These are phyloP conservation scores for Aspergillus quadricinctus DNA, from an alignment of 2,329 filamentous ascomycete species.

Conservation along the genomic window DNA sequence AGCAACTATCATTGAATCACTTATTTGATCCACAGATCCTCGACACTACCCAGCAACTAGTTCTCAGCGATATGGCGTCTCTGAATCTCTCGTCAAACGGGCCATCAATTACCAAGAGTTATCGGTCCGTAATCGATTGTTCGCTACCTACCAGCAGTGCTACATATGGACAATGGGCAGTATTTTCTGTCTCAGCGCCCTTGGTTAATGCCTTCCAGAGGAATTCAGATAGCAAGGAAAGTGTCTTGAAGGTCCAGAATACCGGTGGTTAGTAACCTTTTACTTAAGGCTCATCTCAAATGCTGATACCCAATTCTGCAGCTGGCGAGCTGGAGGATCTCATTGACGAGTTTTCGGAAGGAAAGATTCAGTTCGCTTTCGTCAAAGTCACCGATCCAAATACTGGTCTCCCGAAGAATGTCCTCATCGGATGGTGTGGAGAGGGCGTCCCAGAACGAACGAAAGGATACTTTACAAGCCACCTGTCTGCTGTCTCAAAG, in stretches of 20 bases:
- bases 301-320: slow-evolving; percentile 36
- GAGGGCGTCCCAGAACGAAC: slow-evolving; percentile 97
- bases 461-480: slow-evolving; percentile 97
- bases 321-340: slow-evolving; percentile 88
- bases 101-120: slow-evolving; percentile 73
- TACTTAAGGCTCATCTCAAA: neutral
- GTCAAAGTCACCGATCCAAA: slow-evolving; percentile 96
- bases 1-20: neutral
- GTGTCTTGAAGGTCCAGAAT: slow-evolving; percentile 87
- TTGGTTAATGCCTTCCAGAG: slow-evolving; percentile 87
- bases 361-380: slow-evolving; percentile 93
- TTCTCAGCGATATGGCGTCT: slow-evolving; percentile 59
- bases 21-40: neutral
- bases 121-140: slow-evolving; percentile 63
- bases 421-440: slow-evolving; percentile 94
- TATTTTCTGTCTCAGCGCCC: slow-evolving; percentile 89
- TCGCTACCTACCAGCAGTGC: slow-evolving; percentile 62
- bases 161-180: slow-evolving; percentile 86
- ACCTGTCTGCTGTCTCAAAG: slow-evolving; percentile 83
- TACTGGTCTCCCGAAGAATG: slow-evolving; percentile 80
- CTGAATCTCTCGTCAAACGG: slow-evolving; percentile 76
- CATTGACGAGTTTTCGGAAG: slow-evolving; percentile 94
- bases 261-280: slow-evolving; percentile 66
- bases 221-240: slow-evolving; percentile 80
- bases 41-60: neutral